Evolutionary conservation across 1,284 basidiomycete genomes (phyloP).

Genomic region (Puccinia hordei): DNA sequence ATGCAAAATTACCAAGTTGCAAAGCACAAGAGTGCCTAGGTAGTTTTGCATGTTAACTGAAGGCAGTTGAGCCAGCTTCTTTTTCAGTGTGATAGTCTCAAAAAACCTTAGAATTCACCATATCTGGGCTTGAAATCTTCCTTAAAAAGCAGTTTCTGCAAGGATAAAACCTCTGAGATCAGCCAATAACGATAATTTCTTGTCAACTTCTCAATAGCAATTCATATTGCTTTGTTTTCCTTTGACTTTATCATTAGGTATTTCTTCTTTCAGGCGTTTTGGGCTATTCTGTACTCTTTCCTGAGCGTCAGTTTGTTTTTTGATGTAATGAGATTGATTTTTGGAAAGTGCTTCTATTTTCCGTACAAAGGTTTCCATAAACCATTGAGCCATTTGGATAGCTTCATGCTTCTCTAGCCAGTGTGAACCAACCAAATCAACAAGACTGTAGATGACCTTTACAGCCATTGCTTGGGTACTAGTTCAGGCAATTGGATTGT

Average conservation of each 20-base stretch:
- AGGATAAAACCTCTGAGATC: no score
- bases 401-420: constrained; percentile 46
- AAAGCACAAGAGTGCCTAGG: no score
- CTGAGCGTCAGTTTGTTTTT: constrained; percentile 55
- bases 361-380: constrained; percentile 82
- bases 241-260: constrained; percentile 63
- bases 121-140: no score
- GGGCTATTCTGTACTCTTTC: constrained; percentile 50
- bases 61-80: no score
- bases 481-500: constrained; percentile 80
- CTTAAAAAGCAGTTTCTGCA: no score
- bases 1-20: no score
- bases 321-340: constrained; percentile 54
- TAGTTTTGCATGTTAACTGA: no score
- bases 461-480: constrained; percentile 87
- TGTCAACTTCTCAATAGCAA: no score
- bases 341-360: constrained; percentile 77
- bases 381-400: constrained; percentile 56
- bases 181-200: no score
- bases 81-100: no score
- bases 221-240: constrained; percentile 58
- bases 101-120: no score
- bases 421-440: constrained; percentile 79
- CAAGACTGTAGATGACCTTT: constrained; percentile 87
- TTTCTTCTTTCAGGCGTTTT: constrained; percentile 53